Evolutionary conservation across 2,329 filamentous ascomycete genomes (phyloP).

Genomic region (Stagonosporopsis vannaccii): DNA sequence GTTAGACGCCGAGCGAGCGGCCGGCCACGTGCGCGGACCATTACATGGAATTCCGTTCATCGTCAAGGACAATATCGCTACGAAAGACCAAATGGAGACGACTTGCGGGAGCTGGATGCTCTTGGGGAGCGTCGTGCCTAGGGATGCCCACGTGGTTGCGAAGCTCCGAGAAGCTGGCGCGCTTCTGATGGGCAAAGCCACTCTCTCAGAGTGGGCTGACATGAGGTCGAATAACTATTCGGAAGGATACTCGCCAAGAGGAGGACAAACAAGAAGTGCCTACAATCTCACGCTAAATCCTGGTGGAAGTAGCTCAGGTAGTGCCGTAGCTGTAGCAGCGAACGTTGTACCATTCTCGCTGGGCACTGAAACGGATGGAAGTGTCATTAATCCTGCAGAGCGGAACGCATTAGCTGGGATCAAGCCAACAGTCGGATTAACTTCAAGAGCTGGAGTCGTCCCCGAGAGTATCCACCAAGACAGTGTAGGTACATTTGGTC

Average conservation of each 20-base stretch:
- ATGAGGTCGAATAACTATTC: constrained; percentile 46
- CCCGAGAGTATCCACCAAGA: constrained; percentile 74
- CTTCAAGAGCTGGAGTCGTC: constrained; percentile 64
- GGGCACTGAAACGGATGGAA: constrained; percentile 76
- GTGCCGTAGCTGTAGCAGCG: constrained; percentile 68
- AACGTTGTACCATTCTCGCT: constrained; percentile 70
- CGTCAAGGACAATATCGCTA: constrained; percentile 68
- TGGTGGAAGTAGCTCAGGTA: constrained; percentile 73
- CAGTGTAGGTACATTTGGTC: constrained; percentile 71
- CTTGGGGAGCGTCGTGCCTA: constrained; percentile 69
- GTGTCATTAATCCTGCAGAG: constrained; percentile 73
- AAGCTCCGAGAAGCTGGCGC: constrained; percentile 70
- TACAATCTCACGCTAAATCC: constrained; percentile 74
- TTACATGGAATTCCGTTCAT: constrained; percentile 79
- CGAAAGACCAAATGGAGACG: constrained; percentile 74
- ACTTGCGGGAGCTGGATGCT: constrained; percentile 75
- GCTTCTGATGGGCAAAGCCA: constrained; percentile 72
- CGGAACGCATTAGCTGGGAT: constrained; percentile 74
- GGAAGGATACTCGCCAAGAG: constrained; percentile 43
- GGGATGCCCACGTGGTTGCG: constrained; percentile 71
- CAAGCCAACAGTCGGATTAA: constrained; percentile 78
- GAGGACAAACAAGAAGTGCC: constrained; percentile 51
- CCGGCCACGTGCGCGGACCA: constrained; percentile 66
- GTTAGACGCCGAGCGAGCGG: constrained; percentile 66
- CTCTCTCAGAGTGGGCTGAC: constrained; percentile 74